Evolutionary conservation across 768 basidiomycete species (phyloP), one percentile per base, ranked within the genome.

Genomic region (Leccinum variicolor): DNA sequence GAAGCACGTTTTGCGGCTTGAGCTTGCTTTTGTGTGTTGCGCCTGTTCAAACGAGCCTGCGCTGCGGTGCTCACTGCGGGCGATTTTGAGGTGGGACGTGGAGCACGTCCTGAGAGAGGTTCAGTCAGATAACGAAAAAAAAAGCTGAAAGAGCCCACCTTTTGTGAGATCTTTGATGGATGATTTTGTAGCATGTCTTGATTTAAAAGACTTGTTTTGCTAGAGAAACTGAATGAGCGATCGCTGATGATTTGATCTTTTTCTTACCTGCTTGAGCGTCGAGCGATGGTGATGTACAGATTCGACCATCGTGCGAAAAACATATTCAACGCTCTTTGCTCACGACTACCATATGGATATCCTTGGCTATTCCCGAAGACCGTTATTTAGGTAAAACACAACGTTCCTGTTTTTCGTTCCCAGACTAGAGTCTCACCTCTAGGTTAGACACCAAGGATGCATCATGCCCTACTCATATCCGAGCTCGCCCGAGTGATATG

Each of bases 201-300:
- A 92, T 75, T 98, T 98, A 80, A 90, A 98, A 2, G 82, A 64
- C 73, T 98, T 98, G 75, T 98, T 97, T 79, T 85, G 77, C 92
- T 94, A 61, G 15, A 19, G 47, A 53, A 50, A 39, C 50, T 48
- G 43, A 19, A 48, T 52, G 5, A 19, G 33, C 21, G 43, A 43
- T 45, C 39, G 45, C 47, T 19, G 46, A 55, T 52, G 45, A 47
- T 54, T 19, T 9, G 41, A 41, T 19, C 15, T 53, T 54, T 52
- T 50, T 64, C 80, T 48, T 58, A 81, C 82, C 81, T 97, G 94
- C 74, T 96, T 97, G 61, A 93, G 83, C 7, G 92, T 89, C 46
- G 95, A 79, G 61, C 93, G 92, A 68, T 81, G 81, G 64, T 91
- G 90, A 56, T 83, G 69, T 6, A 45, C 79, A 2, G 66, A 52